Evolutionary conservation across 78 protist species (phyloP).

Genomic region (Emiliania huxleyi): DNA sequence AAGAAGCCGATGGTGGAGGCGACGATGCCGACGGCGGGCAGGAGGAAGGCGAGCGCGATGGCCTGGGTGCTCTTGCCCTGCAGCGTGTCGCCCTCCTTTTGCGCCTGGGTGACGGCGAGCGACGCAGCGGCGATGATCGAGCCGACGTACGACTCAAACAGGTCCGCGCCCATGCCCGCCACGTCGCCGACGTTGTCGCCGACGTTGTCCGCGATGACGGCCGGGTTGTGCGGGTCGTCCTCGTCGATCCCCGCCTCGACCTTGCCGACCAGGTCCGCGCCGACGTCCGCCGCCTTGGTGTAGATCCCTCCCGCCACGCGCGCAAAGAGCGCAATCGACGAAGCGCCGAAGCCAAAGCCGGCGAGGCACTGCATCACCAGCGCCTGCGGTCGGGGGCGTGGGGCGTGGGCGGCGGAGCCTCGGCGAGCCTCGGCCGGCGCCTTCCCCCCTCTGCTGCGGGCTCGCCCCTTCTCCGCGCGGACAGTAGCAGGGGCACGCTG

Average conservation of each 20-base stretch:
- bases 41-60: constrained; percentile 23
- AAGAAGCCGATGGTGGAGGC: constrained; percentile 31
- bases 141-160: constrained; percentile 73
- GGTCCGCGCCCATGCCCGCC: constrained; percentile 81
- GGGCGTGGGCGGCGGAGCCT: too few species aligned
- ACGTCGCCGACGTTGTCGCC: constrained; percentile 85
- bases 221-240: constrained; percentile 79
- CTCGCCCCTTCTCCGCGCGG: too few species aligned
- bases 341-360: constrained; percentile 76
- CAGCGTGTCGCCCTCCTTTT: neutral
- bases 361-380: constrained; percentile 57
- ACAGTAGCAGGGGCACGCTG: too few species aligned
- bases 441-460: too few species aligned
- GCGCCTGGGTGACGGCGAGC: neutral
- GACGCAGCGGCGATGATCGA: constrained; percentile 44
- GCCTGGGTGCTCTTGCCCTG: neutral
- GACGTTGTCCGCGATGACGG: constrained; percentile 76
- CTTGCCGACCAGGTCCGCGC: constrained; percentile 77
- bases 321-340: constrained; percentile 69
- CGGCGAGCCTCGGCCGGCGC: too few species aligned
- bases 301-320: constrained; percentile 80
- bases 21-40: constrained; percentile 43
- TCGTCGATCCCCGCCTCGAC: constrained; percentile 62
- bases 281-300: constrained; percentile 75
- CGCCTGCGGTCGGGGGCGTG: too few species aligned